phyloP scores from a whole-genome alignment of 768 basidiomycete genomes.

The Lactarius evosmus region DNA sequence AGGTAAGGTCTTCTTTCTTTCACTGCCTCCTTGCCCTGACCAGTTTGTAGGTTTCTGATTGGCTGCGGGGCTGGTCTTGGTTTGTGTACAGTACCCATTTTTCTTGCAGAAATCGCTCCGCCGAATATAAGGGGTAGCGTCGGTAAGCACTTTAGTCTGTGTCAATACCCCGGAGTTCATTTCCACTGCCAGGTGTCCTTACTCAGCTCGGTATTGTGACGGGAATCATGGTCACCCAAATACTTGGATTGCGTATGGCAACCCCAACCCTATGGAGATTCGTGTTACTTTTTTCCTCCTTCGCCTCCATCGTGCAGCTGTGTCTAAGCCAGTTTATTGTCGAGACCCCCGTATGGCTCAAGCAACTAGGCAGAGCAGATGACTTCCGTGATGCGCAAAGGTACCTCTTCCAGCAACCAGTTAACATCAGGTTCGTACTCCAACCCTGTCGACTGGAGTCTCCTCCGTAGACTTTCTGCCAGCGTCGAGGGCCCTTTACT shows the following conservation, averaged over 20 bases:
- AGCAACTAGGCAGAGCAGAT: slow-evolving; percentile 45
- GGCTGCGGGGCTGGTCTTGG: slow-evolving; percentile 73
- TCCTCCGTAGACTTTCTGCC: slow-evolving; percentile 26
- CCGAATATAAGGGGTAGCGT: slow-evolving; percentile 68
- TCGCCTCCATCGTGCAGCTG: slow-evolving; percentile 55
- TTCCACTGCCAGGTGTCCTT: slow-evolving; percentile 54
- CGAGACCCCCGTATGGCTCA: slow-evolving; percentile 73
- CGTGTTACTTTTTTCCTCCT: slow-evolving; percentile 62
- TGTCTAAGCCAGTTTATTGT: slow-evolving; percentile 51
- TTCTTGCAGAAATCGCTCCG: slow-evolving; percentile 83
- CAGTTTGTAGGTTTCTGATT: slow-evolving; percentile 50
- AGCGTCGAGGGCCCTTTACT: slow-evolving; percentile 19
- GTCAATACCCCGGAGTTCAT: neutral
- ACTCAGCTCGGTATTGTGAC: slow-evolving; percentile 82
- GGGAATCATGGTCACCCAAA: slow-evolving; percentile 85
- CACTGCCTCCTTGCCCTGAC: slow-evolving; percentile 5
- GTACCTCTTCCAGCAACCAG: slow-evolving; percentile 41
- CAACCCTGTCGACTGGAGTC: slow-evolving; percentile 27
- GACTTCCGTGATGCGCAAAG: slow-evolving; percentile 45
- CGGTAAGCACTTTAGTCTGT: slow-evolving; percentile 43
- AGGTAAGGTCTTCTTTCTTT: slow-evolving; percentile 42
- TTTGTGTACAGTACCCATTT: slow-evolving; percentile 78
- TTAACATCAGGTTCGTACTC: slow-evolving; percentile 12
- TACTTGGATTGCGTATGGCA: slow-evolving; percentile 66
- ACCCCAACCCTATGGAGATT: slow-evolving; percentile 68